Evolutionary conservation across 345 rosid genomes (phyloP).

Genomic region (Eucalyptus fibrosa): DNA sequence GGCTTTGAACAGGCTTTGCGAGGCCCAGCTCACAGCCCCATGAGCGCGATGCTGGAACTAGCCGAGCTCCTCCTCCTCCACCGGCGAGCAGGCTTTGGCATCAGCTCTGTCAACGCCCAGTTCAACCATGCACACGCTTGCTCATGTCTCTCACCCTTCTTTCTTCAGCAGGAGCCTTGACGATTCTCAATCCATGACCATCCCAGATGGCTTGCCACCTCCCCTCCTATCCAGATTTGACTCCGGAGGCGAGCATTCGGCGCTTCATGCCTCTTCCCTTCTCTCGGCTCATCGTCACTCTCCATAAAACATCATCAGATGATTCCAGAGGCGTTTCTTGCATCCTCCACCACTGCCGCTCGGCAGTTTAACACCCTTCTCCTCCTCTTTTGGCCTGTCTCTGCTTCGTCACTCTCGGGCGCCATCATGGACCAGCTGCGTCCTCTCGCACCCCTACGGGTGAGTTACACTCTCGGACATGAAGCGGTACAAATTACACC

Average conservation of each 20-base stretch:
- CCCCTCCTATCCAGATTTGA: not conserved
- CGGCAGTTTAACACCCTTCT: too few relatives aligned
- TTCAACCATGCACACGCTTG: conserved; percentile 9
- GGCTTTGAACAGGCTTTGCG: not conserved
- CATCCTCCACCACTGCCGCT: too few relatives aligned
- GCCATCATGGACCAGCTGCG: too few relatives aligned
- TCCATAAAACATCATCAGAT: too few relatives aligned
- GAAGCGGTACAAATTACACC: too few relatives aligned
- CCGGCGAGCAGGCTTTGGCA: not conserved
- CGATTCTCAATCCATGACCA: not conserved
- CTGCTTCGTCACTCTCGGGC: too few relatives aligned
- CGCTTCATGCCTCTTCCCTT: not conserved
- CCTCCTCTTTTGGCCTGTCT: too few relatives aligned
- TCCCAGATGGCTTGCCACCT: conserved; percentile 2
- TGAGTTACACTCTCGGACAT: too few relatives aligned
- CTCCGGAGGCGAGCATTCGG: not conserved
- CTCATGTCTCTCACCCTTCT: not conserved
- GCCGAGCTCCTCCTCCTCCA: conserved; percentile 3
- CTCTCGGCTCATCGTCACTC: not conserved
- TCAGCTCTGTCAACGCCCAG: not conserved
- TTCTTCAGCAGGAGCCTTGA: not conserved
- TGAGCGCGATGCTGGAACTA: conserved; percentile 4
- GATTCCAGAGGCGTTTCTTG: too few relatives aligned
- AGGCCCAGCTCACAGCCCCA: conserved; percentile 2
- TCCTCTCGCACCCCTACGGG: too few relatives aligned